Conservation (phyloP, 768 basidiomycete genomes). For the Boletus sp. region DNA sequence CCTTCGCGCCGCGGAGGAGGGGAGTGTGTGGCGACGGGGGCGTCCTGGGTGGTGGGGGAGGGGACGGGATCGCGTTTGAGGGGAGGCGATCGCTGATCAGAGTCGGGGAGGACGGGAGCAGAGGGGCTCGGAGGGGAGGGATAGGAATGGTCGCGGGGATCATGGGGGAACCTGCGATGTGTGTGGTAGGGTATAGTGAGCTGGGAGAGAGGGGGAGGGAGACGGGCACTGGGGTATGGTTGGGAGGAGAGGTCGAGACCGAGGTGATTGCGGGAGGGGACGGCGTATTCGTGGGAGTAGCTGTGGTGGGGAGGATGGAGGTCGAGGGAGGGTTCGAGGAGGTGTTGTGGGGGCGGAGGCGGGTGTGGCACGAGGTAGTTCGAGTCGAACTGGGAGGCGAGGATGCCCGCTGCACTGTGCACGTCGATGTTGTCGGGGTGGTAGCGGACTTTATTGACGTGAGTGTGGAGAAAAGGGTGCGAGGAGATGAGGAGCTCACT, state of each 20-base stretch:
- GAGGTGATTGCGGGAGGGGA: conserved; percentile 47
- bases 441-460: conserved; percentile 71
- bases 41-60: conserved; percentile 31
- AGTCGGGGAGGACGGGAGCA: conserved; percentile 19
- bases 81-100: conserved; percentile 34
- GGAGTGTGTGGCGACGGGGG: conserved; percentile 24
- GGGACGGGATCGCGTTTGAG: conserved; percentile 46
- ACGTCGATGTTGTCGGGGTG: conserved; percentile 43
- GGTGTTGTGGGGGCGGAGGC: conserved; percentile 33
- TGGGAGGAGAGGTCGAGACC: conserved; percentile 44
- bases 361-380: conserved; percentile 29
- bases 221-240: conserved; percentile 41
- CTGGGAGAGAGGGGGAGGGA: conserved; percentile 34
- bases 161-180: conserved; percentile 34
- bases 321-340: conserved; percentile 45
- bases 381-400: conserved; percentile 54
- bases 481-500: conserved; percentile 41
- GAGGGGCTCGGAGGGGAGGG: conserved; percentile 33
- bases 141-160: conserved; percentile 39
- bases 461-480: conserved; percentile 43
- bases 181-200: conserved; percentile 22
- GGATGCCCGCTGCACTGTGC: conserved; percentile 47
- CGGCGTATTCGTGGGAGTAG: conserved; percentile 42
- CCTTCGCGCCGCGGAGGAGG: conserved; percentile 48
- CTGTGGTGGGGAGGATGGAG: conserved; percentile 36